These are phyloP conservation scores for Tephrocybe rancida DNA, from an alignment of 768 basidiomycete species.

Conservation along the genomic window DNA sequence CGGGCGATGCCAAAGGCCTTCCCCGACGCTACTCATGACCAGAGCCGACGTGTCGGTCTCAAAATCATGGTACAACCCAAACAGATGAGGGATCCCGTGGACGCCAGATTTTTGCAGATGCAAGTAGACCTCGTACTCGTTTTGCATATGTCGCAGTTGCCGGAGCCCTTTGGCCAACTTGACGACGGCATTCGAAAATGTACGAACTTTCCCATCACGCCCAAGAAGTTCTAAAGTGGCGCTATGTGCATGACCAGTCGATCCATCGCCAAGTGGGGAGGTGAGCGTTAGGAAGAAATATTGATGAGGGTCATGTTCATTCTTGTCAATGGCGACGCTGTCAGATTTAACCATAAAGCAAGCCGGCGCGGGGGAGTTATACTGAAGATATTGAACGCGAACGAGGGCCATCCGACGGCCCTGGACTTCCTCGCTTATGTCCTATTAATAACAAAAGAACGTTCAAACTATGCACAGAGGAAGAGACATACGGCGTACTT, in stretches of 20 bases:
- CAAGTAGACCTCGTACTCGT: conserved; percentile 19
- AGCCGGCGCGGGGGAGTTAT: conserved; percentile 9
- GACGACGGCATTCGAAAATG: conserved; percentile 8
- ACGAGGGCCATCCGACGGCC: conserved; percentile 5
- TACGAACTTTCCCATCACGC: neutral
- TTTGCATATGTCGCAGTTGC: conserved; percentile 8
- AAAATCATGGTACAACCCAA: conserved; percentile 18
- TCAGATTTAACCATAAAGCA: neutral
- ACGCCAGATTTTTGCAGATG: conserved; percentile 10
- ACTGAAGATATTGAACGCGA: conserved; percentile 9
- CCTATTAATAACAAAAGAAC: neutral
- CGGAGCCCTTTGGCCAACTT: conserved; percentile 11
- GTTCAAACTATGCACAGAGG: neutral
- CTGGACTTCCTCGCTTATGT: neutral
- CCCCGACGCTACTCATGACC: conserved; percentile 19
- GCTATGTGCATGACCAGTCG: conserved; percentile 14
- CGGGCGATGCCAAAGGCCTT: conserved; percentile 4
- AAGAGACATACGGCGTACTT: too few species aligned
- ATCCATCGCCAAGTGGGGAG: conserved; percentile 9
- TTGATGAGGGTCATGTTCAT: neutral
- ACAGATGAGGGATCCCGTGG: conserved; percentile 12
- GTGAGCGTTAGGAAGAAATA: conserved; percentile 10
- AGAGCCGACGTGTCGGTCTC: conserved; percentile 12
- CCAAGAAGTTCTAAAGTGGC: conserved; percentile 9
- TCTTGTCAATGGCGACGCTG: neutral